A percentile compares a stretch with the other conserved stretches of the same genome.
Conservation (phyloP, 768 basidiomycete genomes). For the Boletus vermiculosoides region DNA sequence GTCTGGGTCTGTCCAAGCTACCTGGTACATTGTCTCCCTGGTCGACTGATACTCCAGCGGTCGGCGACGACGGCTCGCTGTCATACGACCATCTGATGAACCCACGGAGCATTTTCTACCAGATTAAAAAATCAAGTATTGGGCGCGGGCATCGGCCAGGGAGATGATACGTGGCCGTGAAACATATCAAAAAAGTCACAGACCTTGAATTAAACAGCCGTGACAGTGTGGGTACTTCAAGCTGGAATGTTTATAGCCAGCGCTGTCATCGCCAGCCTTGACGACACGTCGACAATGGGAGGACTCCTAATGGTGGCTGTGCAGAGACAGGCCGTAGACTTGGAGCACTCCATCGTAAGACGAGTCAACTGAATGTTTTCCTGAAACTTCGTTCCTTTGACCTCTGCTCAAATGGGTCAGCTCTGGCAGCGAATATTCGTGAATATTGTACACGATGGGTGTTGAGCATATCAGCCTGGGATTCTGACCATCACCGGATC, state of each 20-base stretch:
- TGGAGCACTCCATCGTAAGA: too few species aligned
- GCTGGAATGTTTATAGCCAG: neutral
- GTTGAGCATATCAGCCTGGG: neutral
- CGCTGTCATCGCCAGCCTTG: conserved; percentile 2
- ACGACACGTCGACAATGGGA: conserved; percentile 5
- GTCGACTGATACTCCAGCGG: conserved; percentile 1
- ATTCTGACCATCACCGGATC: neutral
- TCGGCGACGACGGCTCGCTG: conserved; percentile 21
- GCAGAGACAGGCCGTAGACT: neutral
- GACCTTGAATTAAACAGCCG: conserved; percentile 22
- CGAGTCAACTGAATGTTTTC: neutral
- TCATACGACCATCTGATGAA: conserved; percentile 23
- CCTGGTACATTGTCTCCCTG: conserved; percentile 5
- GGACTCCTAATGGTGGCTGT: conserved; percentile 20
- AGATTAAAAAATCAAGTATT: neutral
- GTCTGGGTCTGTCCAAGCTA: conserved; percentile 5
- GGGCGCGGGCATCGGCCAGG: neutral
- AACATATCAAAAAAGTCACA: conserved; percentile 13
- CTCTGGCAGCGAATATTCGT: neutral
- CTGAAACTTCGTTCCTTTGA: neutral
- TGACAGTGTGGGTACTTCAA: neutral
- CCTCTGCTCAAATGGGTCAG: neutral
- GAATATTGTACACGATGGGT: neutral
- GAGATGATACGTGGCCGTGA: conserved; percentile 1
- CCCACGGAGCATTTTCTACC: conserved; percentile 24